phyloP scores from a whole-genome alignment of 1,284 basidiomycete species.

The Phylloporus sp. region DNA sequence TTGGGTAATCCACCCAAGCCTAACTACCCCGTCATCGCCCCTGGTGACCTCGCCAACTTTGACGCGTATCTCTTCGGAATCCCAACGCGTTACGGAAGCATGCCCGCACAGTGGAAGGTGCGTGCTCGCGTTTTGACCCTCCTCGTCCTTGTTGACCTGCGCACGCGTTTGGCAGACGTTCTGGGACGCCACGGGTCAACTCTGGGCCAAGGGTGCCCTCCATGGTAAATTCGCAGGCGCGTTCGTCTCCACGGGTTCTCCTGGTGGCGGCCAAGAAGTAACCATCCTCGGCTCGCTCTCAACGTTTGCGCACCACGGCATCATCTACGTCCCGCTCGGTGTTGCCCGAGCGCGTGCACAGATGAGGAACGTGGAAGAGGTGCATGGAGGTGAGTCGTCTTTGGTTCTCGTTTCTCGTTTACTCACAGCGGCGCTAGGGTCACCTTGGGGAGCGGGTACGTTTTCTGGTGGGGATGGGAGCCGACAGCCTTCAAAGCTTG shows the following conservation, averaged over 20 bases:
- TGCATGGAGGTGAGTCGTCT: conserved; percentile 49
- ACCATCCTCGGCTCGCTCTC: conserved; percentile 58
- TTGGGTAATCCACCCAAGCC: conserved; percentile 57
- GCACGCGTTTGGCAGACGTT: conserved; percentile 44
- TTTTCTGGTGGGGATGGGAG: conserved; percentile 56
- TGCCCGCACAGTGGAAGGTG: conserved; percentile 45
- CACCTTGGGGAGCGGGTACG: conserved; percentile 55
- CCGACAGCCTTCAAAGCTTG: conserved; percentile 52
- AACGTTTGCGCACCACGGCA: conserved; percentile 64
- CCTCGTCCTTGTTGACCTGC: no score
- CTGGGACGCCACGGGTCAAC: conserved; percentile 59
- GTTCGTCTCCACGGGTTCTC: conserved; percentile 51
- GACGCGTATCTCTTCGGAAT: conserved; percentile 52
- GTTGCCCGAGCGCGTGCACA: conserved; percentile 29
- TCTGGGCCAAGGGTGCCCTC: conserved; percentile 59
- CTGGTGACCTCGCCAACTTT: conserved; percentile 51
- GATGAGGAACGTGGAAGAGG: conserved; percentile 24
- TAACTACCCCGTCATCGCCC: conserved; percentile 55
- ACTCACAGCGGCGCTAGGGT: conserved; percentile 28
- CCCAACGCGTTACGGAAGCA: conserved; percentile 53
- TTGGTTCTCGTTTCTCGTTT: neutral
- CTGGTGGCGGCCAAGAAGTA: conserved; percentile 53
- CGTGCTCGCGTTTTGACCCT: neutral
- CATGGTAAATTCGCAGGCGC: conserved; percentile 61
- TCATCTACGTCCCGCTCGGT: conserved; percentile 60